A percentile compares a stretch with the other conserved stretches of the same genome.
These are phyloP conservation scores for Candida silvicultrix DNA, from an alignment of 805 yeast species.

Conservation along the genomic window DNA sequence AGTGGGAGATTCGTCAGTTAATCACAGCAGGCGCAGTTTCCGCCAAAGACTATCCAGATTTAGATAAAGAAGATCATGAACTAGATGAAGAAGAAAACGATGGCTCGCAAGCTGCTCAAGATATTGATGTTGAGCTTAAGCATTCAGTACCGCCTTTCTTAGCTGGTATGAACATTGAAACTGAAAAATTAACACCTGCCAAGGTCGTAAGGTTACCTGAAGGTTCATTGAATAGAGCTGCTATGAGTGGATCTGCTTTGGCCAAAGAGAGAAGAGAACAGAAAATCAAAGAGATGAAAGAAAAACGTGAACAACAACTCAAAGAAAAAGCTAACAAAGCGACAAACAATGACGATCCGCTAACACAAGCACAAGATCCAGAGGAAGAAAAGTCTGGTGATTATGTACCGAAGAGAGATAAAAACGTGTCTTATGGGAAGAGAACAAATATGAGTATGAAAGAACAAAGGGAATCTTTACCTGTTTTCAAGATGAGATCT, in stretches of 20 bases:
- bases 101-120: slow-evolving; percentile 34
- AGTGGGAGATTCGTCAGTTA: slow-evolving; percentile 85
- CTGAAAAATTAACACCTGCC: slow-evolving; percentile 40
- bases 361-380: slow-evolving; percentile 8
- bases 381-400: slow-evolving; percentile 20
- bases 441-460: slow-evolving; percentile 34
- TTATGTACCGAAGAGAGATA: slow-evolving; percentile 22
- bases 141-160: slow-evolving; percentile 69
- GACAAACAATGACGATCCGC: slow-evolving; percentile 33
- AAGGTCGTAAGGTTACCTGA: slow-evolving; percentile 66
- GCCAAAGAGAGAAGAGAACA: slow-evolving; percentile 61
- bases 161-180: slow-evolving; percentile 39
- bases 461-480: slow-evolving; percentile 59
- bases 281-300: slow-evolving; percentile 43
- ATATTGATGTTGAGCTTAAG: slow-evolving; percentile 68
- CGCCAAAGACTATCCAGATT: slow-evolving; percentile 63
- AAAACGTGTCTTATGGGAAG: slow-evolving; percentile 29
- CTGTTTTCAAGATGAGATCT: slow-evolving; percentile 61
- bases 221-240: slow-evolving; percentile 73
- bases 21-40: slow-evolving; percentile 72
- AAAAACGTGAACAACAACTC: slow-evolving; percentile 27
- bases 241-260: slow-evolving; percentile 63
- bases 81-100: slow-evolving; percentile 16
- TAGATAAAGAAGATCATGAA: slow-evolving; percentile 33
- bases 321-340: slow-evolving; percentile 7